Evolutionary conservation across 495 filamentous ascomycete species (phyloP).

Genomic region (Podospora comata): DNA sequence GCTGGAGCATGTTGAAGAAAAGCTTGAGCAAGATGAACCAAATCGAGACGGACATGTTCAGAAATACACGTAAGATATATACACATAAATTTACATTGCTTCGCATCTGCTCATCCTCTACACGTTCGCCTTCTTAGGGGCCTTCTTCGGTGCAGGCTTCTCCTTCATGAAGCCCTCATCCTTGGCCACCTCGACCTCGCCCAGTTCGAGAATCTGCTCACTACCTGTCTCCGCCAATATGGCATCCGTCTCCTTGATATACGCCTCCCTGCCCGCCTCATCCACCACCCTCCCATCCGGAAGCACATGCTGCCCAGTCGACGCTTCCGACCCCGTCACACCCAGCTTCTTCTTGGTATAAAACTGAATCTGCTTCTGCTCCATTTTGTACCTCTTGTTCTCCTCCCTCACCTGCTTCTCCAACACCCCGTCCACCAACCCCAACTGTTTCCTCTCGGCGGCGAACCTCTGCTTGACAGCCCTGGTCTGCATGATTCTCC

Average conservation of each 20-base stretch:
- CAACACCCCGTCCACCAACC: constrained; percentile 29
- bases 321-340: background rate
- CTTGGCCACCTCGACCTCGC: constrained; percentile 16
- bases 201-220: constrained; percentile 41
- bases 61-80: background rate
- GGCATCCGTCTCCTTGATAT: constrained; percentile 39
- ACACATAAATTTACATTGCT: constrained; percentile 3
- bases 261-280: constrained; percentile 14
- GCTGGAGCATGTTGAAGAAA: too few relatives aligned
- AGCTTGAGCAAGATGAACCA: too few relatives aligned
- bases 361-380: constrained; percentile 43
- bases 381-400: background rate
- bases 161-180: constrained; percentile 30
- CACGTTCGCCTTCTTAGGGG: background rate
- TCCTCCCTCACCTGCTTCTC: constrained; percentile 13
- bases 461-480: constrained; percentile 58
- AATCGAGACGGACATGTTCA: too few relatives aligned
- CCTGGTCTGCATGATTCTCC: constrained; percentile 75
- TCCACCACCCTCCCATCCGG: background rate
- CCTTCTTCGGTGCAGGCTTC: constrained; percentile 1
- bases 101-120: background rate
- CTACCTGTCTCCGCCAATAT: constrained; percentile 40
- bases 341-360: constrained; percentile 23
- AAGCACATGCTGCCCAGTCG: background rate
- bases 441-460: constrained; percentile 47